These are phyloP conservation scores for Neocallimastix lanati DNA, from an alignment of 192 early-diverging fungal species.

Conservation along the genomic window DNA sequence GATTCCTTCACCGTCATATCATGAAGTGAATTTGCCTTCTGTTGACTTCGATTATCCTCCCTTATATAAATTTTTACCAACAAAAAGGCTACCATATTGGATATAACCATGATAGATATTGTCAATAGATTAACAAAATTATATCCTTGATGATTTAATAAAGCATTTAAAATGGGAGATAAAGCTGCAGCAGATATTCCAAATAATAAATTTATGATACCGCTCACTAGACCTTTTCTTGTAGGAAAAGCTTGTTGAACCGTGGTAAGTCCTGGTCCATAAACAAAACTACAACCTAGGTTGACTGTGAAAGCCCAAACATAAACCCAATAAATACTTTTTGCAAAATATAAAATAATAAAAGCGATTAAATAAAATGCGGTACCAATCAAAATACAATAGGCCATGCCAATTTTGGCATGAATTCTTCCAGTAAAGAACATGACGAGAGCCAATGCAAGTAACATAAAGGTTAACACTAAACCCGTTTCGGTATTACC, in stretches of 20 bases:
- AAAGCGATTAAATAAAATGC: background rate
- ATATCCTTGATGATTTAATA: background rate
- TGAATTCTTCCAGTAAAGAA: background rate
- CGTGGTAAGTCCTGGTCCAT: background rate
- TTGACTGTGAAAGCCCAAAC: background rate
- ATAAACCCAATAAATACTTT: background rate
- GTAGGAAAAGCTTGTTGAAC: background rate
- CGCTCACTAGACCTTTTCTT: background rate
- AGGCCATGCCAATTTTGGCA: background rate
- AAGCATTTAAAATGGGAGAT: background rate
- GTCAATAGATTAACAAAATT: background rate
- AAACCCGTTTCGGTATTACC: background rate
- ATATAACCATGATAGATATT: background rate
- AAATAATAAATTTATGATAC: background rate
- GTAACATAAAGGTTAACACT: background rate
- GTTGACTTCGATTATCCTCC: background rate
- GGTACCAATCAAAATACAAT: background rate
- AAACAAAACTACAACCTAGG: background rate
- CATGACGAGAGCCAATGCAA: background rate
- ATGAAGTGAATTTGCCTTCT: too few species aligned
- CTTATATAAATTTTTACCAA: background rate
- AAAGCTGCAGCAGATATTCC: background rate
- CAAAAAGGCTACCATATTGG: background rate
- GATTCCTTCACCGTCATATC: too few species aligned
- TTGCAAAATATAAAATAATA: background rate